Percentiles rank a stretch among this genome's conserved stretches.
phyloP scores from a whole-genome alignment of 1,284 basidiomycete species.

The Afroboletus lepidellus region DNA sequence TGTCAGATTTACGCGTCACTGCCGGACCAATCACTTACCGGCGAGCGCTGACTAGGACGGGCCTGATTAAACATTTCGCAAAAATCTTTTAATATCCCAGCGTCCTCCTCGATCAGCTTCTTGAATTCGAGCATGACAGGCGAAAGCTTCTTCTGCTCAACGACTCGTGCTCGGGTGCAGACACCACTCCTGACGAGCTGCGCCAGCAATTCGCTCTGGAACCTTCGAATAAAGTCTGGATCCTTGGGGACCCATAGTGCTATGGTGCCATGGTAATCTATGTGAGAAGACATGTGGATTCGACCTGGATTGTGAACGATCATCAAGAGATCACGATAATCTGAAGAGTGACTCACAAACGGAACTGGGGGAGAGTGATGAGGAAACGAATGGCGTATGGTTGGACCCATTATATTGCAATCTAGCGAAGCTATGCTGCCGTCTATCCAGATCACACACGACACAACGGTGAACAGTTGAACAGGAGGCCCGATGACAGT shows the following conservation, averaged over 20 bases:
- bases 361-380: neutral
- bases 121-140: conserved; percentile 41
- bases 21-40: conserved; percentile 4
- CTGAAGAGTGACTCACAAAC: conserved; percentile 1
- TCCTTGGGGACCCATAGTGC: conserved; percentile 23
- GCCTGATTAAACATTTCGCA: conserved; percentile 29
- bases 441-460: neutral
- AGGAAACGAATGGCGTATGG: neutral
- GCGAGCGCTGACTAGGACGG: neutral
- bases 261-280: conserved; percentile 11
- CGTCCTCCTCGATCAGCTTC: conserved; percentile 40
- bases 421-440: neutral
- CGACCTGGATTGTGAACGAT: neutral
- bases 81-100: conserved; percentile 41
- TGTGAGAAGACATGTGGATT: conserved; percentile 8
- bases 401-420: neutral
- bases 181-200: conserved; percentile 6
- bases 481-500: neutral
- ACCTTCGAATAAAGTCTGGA: conserved; percentile 10
- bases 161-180: neutral
- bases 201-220: conserved; percentile 8
- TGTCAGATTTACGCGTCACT: neutral
- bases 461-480: neutral
- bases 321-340: neutral
- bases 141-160: conserved; percentile 10